Base-by-base conservation (phyloP, 129 eudicot species). In the Flaveria ramosissima region DNA sequence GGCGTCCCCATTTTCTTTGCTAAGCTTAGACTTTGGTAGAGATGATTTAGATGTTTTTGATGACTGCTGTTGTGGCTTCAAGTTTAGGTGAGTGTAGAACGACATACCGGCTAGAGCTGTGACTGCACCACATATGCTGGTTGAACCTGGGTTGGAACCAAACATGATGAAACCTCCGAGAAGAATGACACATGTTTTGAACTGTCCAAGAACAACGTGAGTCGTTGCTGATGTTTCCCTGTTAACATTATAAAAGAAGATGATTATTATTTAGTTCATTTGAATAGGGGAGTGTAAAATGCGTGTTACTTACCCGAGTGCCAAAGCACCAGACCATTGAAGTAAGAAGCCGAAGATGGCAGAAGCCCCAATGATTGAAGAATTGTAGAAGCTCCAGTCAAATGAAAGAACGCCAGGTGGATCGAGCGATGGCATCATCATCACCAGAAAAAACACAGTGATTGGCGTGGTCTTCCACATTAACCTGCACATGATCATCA, bases 391-490 rank as follows among this genome's bases (percentile, higher is more conserved):
- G 77, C 84, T 86, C 98, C 98, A 93, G 52, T 90, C 77, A 41
- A 90, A 93, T 20, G 96, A 84, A 24, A 93, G 85, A 10, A 89
- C 96, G 50, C 98, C 98, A 1, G 97, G 97, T 47, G 98, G 98
- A 83, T 93, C 98, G 70, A 93, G 97, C 47, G 83, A 93, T 23
- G 98, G 98, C 98, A 93, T 93, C 89, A 93, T 70, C 24, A 75
- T 84, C 83, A 93, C 92, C 71, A 93, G 87, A 79, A 93, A 93
- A 78, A 93, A 90, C 71, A 93, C 71, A 16, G 98, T 93, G 83
- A 93, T 88, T 8, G 98, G 98, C 19, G 98, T 93, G 2, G 98
- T 93, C 76, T 93, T 93, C 98, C 98, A 93, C 98, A 93, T 93
- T 77, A 93, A 79, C 87, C 98, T 93, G 87, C 70, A 57, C 21